Base-by-base conservation (phyloP, 73 alveolate genomes). In the Stentor coeruleus region DNA sequence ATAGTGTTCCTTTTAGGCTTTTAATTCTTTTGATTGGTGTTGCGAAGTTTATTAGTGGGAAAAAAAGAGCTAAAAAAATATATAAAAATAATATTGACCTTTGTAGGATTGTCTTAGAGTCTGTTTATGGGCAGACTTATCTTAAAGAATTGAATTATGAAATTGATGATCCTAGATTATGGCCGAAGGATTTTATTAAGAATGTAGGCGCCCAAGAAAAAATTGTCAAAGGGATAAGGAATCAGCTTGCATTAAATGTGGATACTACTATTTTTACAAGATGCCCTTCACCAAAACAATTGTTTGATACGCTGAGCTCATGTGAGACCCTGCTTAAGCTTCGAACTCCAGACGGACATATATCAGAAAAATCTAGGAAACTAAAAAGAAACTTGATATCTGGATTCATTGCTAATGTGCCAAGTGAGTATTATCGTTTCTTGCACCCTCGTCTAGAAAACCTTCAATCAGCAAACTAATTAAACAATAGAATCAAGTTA, bases 341-440 rank as follows among this genome's bases (percentile, higher is more conserved):
- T 37, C n/a, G 79, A 66, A 31, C n/a, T 66, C 49, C 36, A 66
- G 37, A 66, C n/a, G 79, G 79, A 33, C n/a, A 66, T 33, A 20
- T 66, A 26, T 20, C 37, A 66, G n/a, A 66, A 20, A 31, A 33
- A 11, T 31, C 79, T 33, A 66, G 39, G 11, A 66, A 66, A 33
- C 37, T 26, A 11, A 26, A 20, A 31, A 66, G 15, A 26, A 66
- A 66, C 37, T 33, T 33, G n/a, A 66, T 66, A 20, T 20, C 79
- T 66, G 79, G 79, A 20, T 66, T 66, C 37, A 20, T 66, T 11
- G n/a, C 79, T 0, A 66, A 66, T 33, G 33, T 66, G 1, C 79
- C 79, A 66, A 66, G 79, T 33, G 79, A 66, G 41, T 66, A 66
- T 33, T 66, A 20, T 31, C n/a, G 79, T 28, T 66, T 28, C 33